Conservation (phyloP, 768 basidiomycete species). For the Floccularia luteovirens region DNA sequence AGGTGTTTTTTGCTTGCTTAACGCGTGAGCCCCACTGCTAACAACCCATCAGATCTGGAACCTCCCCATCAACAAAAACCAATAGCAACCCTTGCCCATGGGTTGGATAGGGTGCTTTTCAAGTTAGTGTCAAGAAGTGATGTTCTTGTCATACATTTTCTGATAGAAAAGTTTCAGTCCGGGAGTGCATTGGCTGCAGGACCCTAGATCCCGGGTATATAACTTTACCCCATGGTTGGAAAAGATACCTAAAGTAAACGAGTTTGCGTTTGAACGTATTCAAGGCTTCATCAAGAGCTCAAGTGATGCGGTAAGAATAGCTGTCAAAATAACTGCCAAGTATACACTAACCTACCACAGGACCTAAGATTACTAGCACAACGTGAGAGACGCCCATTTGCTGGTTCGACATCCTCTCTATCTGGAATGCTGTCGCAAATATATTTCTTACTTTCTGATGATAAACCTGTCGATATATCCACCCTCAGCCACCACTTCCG, state of each 20-base stretch:
- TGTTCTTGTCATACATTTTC: background rate
- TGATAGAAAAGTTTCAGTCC: conserved; percentile 40
- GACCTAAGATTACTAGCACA: conserved; percentile 59
- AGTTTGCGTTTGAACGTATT: conserved; percentile 82
- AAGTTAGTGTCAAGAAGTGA: conserved; percentile 38
- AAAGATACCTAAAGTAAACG: conserved; percentile 63
- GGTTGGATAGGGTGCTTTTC: conserved; percentile 66
- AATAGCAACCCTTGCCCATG: conserved; percentile 57
- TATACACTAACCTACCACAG: conserved; percentile 24
- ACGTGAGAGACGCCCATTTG: conserved; percentile 51
- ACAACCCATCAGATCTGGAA: conserved; percentile 27
- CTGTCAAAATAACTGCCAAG: background rate
- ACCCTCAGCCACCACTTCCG: conserved; percentile 54
- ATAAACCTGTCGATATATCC: conserved; percentile 55
- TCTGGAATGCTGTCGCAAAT: conserved; percentile 80
- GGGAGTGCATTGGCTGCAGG: conserved; percentile 83
- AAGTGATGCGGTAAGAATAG: conserved; percentile 49
- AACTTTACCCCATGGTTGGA: conserved; percentile 75
- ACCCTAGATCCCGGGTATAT: conserved; percentile 79
- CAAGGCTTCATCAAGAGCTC: conserved; percentile 74
- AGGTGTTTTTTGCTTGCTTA: conserved; percentile 5
- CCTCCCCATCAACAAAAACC: conserved; percentile 38
- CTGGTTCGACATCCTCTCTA: conserved; percentile 87
- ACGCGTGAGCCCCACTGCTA: background rate
- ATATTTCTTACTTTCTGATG: conserved; percentile 78